phyloP scores from a whole-genome alignment of 345 rosid genomes.

The Arabis hirsuta region DNA sequence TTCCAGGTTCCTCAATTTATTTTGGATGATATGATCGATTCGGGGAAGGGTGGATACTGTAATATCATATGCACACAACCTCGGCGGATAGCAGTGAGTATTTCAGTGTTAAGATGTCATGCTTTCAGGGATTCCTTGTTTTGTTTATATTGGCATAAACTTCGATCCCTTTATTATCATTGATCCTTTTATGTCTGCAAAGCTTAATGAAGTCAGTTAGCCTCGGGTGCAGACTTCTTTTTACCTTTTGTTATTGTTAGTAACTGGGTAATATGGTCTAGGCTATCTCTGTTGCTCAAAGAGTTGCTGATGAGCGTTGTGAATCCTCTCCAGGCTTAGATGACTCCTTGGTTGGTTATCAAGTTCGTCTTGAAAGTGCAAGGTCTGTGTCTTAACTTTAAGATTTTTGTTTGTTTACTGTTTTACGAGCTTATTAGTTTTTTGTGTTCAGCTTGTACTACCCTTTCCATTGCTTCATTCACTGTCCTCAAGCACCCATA shows the following conservation, averaged over 20 bases:
- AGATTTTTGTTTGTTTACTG: background rate
- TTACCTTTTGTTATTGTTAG: conserved; percentile 16
- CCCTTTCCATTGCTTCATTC: conserved; percentile 7
- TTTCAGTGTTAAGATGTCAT: conserved; percentile 26
- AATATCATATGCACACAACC: conserved; percentile 97
- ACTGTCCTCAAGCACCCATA: conserved; percentile 14
- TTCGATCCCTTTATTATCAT: background rate
- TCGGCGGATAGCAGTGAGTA: conserved; percentile 83
- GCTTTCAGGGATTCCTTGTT: conserved; percentile 14
- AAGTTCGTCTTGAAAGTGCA: conserved; percentile 96
- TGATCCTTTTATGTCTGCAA: conserved; percentile 9
- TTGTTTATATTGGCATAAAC: conserved; percentile 14
- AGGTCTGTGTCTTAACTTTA: conserved; percentile 53
- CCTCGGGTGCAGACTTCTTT: conserved; percentile 16
- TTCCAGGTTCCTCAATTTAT: conserved; percentile 92
- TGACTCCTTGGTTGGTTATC: conserved; percentile 94
- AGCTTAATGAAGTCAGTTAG: conserved; percentile 8
- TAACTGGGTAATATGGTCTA: conserved; percentile 46
- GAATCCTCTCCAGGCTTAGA: conserved; percentile 82
- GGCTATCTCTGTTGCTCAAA: conserved; percentile 98
- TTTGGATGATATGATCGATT: conserved; percentile 90
- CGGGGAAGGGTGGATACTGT: conserved; percentile 77
- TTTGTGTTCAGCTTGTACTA: background rate
- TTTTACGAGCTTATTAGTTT: background rate
- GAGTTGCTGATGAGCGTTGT: conserved; percentile 94